These are phyloP conservation scores for Pneumocystis sp. DNA, from an alignment of 1,139 yeast species.

Conservation along the genomic window DNA sequence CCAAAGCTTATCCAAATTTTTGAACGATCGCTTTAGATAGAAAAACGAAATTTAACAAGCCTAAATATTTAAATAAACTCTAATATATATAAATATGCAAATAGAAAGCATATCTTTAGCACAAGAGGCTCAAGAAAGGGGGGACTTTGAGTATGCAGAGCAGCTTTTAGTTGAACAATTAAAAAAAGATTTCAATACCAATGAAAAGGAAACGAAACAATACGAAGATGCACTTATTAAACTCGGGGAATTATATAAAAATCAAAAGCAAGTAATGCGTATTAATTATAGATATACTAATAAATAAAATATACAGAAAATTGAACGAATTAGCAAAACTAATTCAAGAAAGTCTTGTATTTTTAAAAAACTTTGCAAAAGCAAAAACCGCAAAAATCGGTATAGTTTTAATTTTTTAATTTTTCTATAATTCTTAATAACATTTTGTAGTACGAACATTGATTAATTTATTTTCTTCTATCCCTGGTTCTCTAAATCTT, in stretches of 20 bases:
- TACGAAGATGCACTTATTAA: constrained; percentile 26
- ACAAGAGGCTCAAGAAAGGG: constrained; percentile 35
- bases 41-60: not conserved
- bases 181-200: constrained; percentile 24
- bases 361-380: constrained; percentile 67
- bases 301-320: constrained; percentile 8
- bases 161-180: constrained; percentile 34
- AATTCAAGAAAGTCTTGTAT: constrained; percentile 52
- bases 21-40: not conserved
- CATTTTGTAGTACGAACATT: constrained; percentile 27
- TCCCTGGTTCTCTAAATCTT: constrained; percentile 52
- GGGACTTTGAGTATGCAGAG: constrained; percentile 44
- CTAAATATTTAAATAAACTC: not conserved
- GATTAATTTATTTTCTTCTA: constrained; percentile 60
- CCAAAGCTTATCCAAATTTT: not conserved
- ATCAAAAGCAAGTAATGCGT: constrained; percentile 17
- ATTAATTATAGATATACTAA: constrained; percentile 18
- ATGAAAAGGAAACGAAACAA: constrained; percentile 27
- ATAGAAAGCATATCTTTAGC: not conserved
- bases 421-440: not conserved
- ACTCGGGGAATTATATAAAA: constrained; percentile 24
- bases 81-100: not conserved
- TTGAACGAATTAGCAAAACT: constrained; percentile 42
- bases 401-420: not conserved
- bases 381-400: constrained; percentile 57